Evolutionary conservation across 2,329 filamentous ascomycete species (phyloP).

Genomic region (Bipolaris cookei): DNA sequence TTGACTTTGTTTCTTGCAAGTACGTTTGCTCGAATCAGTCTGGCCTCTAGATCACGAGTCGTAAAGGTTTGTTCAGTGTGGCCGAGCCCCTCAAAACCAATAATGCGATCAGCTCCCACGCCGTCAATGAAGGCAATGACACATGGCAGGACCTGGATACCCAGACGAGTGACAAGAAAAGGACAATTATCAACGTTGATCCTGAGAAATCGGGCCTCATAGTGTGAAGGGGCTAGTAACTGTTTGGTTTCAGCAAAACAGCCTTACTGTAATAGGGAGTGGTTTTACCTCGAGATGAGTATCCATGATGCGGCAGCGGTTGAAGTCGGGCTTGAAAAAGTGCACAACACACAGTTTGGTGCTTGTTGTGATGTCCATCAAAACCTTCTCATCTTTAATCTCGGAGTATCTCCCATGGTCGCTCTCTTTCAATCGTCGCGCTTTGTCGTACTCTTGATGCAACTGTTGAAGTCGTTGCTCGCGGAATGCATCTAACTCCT

Average conservation of each 20-base stretch:
- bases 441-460: constrained; percentile 61
- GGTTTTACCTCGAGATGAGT: constrained; percentile 57
- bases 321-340: constrained; percentile 69
- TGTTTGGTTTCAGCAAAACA: constrained; percentile 22
- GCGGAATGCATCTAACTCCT: constrained; percentile 60
- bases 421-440: constrained; percentile 58
- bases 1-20: constrained; percentile 60
- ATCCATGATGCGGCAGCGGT: constrained; percentile 68
- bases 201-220: constrained; percentile 63
- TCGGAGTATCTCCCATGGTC: constrained; percentile 62
- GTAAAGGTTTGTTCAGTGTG: constrained; percentile 61
- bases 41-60: constrained; percentile 60
- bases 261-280: neutral
- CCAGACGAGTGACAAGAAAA: constrained; percentile 64
- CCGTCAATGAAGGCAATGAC: constrained; percentile 65
- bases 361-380: constrained; percentile 66
- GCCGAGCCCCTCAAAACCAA: constrained; percentile 65
- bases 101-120: constrained; percentile 61
- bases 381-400: constrained; percentile 63
- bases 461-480: constrained; percentile 64
- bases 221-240: constrained; percentile 62
- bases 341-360: constrained; percentile 65
- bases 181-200: constrained; percentile 67
- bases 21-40: constrained; percentile 59
- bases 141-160: constrained; percentile 64